These are phyloP conservation scores for Primulina eburnea DNA, from an alignment of 257 asterid species.

Conservation along the genomic window DNA sequence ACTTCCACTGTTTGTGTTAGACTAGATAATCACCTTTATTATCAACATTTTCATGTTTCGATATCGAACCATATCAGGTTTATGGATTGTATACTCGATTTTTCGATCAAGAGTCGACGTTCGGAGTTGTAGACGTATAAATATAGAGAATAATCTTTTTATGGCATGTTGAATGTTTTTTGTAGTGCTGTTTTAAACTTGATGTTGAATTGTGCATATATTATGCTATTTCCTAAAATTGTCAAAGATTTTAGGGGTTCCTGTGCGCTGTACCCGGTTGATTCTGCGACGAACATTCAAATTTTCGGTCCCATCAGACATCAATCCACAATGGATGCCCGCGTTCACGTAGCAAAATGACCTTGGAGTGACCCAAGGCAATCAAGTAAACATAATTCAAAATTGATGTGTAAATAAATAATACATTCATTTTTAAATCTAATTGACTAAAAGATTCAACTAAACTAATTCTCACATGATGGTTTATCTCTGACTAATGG, in stretches of 20 bases:
- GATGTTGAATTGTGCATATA: background rate
- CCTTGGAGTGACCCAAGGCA: too few relatives aligned
- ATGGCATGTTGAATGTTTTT: background rate
- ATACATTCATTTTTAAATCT: too few relatives aligned
- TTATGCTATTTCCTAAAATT: too few relatives aligned
- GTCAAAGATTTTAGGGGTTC: background rate
- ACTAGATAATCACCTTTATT: background rate
- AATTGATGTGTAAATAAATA: too few relatives aligned
- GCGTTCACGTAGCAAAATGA: too few relatives aligned
- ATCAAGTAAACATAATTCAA: too few relatives aligned
- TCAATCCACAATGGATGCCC: background rate
- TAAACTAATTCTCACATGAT: too few relatives aligned
- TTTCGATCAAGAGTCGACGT: too few relatives aligned
- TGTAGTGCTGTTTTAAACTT: background rate
- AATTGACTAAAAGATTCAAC: too few relatives aligned
- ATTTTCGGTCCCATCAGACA: too few relatives aligned
- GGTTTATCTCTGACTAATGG: too few relatives aligned
- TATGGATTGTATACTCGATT: background rate
- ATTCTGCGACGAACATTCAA: background rate
- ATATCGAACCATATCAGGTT: background rate
- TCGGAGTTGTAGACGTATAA: background rate
- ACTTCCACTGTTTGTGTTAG: too few relatives aligned
- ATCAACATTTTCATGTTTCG: conserved; percentile 3
- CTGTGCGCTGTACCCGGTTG: background rate
- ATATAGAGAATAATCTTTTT: background rate